Base-by-base conservation (phyloP, 2,329 filamentous ascomycete species). In the Sphaerostilbella broomeana region DNA sequence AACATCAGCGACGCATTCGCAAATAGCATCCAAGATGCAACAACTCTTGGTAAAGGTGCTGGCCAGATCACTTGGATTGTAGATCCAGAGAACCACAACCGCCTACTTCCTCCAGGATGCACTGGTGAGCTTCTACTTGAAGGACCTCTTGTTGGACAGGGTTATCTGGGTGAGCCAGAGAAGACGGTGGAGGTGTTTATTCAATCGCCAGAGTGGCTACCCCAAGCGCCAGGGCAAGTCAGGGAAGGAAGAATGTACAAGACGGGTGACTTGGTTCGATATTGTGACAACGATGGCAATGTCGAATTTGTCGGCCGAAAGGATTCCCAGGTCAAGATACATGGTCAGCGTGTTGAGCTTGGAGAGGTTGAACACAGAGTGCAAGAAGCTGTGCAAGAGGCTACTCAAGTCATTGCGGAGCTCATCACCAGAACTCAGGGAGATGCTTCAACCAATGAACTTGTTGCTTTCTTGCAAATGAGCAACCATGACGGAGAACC, bases 291-390 rank as follows among this genome's bases (percentile, higher is more conserved):
- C 8, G 33, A 35, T 27, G 33, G 33, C 13, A 21, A 16, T 9
- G 10, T 35, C 12, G 21, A 25, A 6, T 19, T 35, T 7, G 5
- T 35, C 5, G 33, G 22, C 58, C 16, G 31, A 71, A 70, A 69
- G 45, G 72, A 76, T 48, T 62, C 61, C 1, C 72, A 76, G 51
- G 63, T 76, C 30, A 77, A 77, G 50, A 51, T 77, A 9, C 62
- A 65, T 20, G 77, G 76, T 30, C 74, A 65, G 40, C 52, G 71
- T 37, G 59, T 72, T 42, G 76, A 69, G 54, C 57, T 70, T 11
- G 38, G 30, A 8, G 44, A 47, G 28, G 19, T 47, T 13, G 45
- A 45, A 31, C 11, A 40, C 20, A 28, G 32, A 8, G 28, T 39
- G 11, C 22, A 30, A n/a, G 11, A 13, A 11, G 11, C 20, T 15